phyloP scores from a whole-genome alignment of 225 moss, liverwort and hornwort species.

The Lunularia cruciata region DNA sequence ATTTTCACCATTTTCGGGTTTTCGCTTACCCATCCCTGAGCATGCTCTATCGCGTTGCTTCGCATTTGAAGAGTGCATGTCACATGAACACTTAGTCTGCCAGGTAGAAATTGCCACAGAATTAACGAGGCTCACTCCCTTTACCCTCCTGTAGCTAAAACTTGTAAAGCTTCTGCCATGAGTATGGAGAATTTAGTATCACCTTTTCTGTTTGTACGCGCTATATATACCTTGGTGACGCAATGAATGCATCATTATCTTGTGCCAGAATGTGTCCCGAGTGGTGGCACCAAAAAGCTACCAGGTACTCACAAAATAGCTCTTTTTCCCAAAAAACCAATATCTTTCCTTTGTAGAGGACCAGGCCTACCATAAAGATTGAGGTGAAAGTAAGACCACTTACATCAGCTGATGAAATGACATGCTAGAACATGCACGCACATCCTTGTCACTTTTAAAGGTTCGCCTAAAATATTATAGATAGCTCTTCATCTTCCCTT shows the following conservation, averaged over 20 bases:
- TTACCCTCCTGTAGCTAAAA: not conserved
- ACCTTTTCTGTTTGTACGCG: not conserved
- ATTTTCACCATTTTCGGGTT: no score
- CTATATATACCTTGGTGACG: not conserved
- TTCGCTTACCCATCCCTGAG: no score
- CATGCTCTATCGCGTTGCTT: no score
- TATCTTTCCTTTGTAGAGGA: not conserved
- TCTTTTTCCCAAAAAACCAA: not conserved
- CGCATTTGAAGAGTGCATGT: no score
- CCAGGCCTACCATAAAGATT: not conserved
- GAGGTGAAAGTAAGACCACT: not conserved
- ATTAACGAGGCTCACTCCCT: not conserved
- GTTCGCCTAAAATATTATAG: not conserved
- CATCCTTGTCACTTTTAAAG: not conserved
- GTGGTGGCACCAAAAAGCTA: not conserved
- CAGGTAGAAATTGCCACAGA: no score
- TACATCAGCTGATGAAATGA: constrained; percentile 1
- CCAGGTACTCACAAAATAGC: not conserved
- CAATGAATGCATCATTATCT: not conserved
- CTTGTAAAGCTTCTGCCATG: not conserved
- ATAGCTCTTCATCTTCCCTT: no score
- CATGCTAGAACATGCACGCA: not conserved
- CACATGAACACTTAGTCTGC: no score
- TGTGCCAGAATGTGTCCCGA: not conserved
- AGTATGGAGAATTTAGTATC: not conserved